Base-by-base conservation (phyloP, 2,329 filamentous ascomycete genomes). In the Clarireedia homoeocarpa region DNA sequence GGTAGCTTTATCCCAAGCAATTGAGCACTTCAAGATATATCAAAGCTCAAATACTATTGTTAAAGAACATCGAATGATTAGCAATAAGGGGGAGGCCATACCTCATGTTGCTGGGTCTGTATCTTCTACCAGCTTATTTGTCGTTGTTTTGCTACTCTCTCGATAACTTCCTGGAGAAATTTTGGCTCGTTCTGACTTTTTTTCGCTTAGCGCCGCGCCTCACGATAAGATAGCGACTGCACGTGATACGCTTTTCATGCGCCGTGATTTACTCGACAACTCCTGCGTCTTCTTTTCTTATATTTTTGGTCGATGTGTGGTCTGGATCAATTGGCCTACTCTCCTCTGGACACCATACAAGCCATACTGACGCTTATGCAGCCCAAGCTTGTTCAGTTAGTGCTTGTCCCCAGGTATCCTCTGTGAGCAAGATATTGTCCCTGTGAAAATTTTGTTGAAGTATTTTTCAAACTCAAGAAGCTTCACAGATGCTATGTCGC, bases 401-500 rank as follows among this genome's bases (percentile, higher is more conserved):
- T 9, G 30, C 30, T 12, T 34, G 30, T 39, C 42, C 17, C 6
- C 27, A 48, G 20, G 15, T 53, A 48, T 23, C 17, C 38, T 26
- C 40, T 39, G 14, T 53, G 42, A 20, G 51, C 20, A 34, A 53
- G 42, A 39, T 36, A 53, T 48, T 48, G 46, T 40, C 15, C 46
- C n/a, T 48, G 17, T 40, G 45, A 54, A 47, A 55, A 39, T 55
- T 55, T 55, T 23, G 12, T n/a, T 23, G 26, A 20, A 42, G 20
- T 36, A 50, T 24, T 34, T 34, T n/a, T 44, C 38, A 30, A 50
- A 26, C 34, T 49, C 26, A 46, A 44, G 30, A 27, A n/a, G 23
- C 30, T 50, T 50, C 4, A 36, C 36, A 30, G 10, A 44, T 53
- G 55, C 47, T 39, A 97, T 97, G 92, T 95, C 91, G 48, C 85